phyloP scores from a whole-genome alignment of 1,284 basidiomycete genomes.

The Ustilago vetiveriae region DNA sequence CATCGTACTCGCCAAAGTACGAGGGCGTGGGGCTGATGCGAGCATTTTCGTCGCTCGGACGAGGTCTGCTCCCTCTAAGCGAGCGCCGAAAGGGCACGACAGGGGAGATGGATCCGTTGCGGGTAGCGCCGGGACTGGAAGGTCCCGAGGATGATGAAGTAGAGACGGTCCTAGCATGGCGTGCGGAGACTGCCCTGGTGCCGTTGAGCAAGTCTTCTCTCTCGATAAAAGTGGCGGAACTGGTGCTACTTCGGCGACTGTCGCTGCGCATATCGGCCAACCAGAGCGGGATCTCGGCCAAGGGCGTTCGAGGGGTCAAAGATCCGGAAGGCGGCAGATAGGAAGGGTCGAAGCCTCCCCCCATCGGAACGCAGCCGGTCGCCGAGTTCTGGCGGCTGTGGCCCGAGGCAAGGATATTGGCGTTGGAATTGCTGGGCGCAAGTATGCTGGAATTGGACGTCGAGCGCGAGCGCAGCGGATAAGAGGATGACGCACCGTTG shows the following conservation, averaged over 20 bases:
- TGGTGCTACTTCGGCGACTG: constrained; percentile 36
- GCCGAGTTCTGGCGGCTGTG: constrained; percentile 22
- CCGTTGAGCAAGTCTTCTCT: constrained; percentile 27
- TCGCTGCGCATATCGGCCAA: constrained; percentile 47
- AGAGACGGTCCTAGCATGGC: constrained; percentile 29
- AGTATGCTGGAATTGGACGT: constrained; percentile 33
- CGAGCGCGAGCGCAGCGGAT: constrained; percentile 34
- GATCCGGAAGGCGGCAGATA: constrained; percentile 30
- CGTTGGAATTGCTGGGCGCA: constrained; percentile 28
- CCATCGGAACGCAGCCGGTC: constrained; percentile 17
- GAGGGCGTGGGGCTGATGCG: constrained; percentile 34
- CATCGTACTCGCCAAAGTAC: constrained; percentile 36
- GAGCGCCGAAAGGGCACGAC: constrained; percentile 34
- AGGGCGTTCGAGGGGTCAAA: constrained; percentile 40
- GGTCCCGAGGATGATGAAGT: constrained; percentile 29
- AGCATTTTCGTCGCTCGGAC: constrained; percentile 41
- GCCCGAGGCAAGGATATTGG: constrained; percentile 40
- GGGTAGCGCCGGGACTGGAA: constrained; percentile 23
- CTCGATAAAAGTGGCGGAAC: constrained; percentile 33
- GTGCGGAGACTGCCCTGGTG: constrained; percentile 12
- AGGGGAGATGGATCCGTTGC: constrained; percentile 39
- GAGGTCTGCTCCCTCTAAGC: constrained; percentile 18
- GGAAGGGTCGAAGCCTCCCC: constrained; percentile 26
- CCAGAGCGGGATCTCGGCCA: constrained; percentile 50
- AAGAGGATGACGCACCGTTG: constrained; percentile 25